A percentile compares a stretch with the other conserved stretches of the same genome.
Evolutionary conservation across 192 early-diverging fungal species (phyloP).

Genomic region (Rhizoclosmatium sp.): DNA sequence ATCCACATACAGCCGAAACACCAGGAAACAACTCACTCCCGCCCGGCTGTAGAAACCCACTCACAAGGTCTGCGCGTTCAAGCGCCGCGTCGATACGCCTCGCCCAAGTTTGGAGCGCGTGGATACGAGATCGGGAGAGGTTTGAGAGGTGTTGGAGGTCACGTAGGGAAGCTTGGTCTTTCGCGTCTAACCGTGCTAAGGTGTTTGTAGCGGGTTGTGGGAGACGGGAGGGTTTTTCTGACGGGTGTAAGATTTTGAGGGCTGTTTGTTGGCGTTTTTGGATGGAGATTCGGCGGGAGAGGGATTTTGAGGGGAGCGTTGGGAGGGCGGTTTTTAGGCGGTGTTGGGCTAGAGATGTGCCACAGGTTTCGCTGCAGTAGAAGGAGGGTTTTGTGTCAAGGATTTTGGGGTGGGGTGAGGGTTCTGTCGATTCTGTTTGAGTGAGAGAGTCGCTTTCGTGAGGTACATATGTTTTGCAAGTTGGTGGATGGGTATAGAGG

Average conservation of each 20-base stretch:
- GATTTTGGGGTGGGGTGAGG: not conserved
- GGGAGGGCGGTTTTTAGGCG: conserved; percentile 2
- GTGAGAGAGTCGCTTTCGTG: conserved; percentile 13
- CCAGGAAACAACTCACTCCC: too few relatives aligned
- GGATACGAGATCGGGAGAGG: not conserved
- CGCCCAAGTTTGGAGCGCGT: conserved; percentile 2
- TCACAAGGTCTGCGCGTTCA: not conserved
- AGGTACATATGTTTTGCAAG: conserved; percentile 19
- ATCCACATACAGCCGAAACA: not conserved
- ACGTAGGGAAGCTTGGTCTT: not conserved
- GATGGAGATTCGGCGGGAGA: not conserved
- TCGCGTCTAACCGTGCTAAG: not conserved
- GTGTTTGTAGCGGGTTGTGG: too few relatives aligned
- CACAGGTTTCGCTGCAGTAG: conserved; percentile 24
- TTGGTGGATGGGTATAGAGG: conserved; percentile 13
- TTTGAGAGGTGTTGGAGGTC: not conserved
- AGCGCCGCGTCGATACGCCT: conserved; percentile 3
- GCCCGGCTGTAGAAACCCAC: not conserved
- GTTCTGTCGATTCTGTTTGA: not conserved
- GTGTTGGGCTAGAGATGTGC: conserved; percentile 2
- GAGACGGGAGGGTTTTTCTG: too few relatives aligned
- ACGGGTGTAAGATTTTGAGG: not conserved
- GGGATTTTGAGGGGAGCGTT: not conserved
- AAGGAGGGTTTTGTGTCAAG: not conserved
- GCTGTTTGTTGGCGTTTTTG: not conserved